Base-by-base conservation (phyloP, 495 filamentous ascomycete genomes). In the Sporormia fimetaria region DNA sequence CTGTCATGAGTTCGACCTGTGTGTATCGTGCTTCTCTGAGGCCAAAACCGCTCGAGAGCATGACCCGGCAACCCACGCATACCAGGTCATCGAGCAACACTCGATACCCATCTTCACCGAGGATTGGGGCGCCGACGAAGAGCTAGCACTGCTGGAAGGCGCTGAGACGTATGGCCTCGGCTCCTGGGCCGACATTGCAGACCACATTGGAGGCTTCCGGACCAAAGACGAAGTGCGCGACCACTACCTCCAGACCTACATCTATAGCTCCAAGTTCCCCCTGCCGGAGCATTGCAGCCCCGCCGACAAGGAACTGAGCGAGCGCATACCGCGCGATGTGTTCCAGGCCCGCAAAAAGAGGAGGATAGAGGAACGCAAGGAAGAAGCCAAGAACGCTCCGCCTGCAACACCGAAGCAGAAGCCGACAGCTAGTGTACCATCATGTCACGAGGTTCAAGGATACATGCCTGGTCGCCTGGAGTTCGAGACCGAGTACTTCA, bases 401-500 rank as follows among this genome's bases (percentile, higher is more conserved):
- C 80, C 86, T 3, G 71, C 83, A 16, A 81, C 82, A 14, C 87
- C 90, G 9, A 94, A 94, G 62, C 83, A 87, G 57, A 96, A 96
- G 55, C 90, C 90, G 0, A 95, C 87, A 2, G 85, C 87, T 17
- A 86, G 80, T 65, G 83, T 92, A 3, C 90, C 90, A 11, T 74
- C 87, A 20, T 96, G 92, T 58, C 90, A 99, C 61, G 90, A 99
- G 59, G 88, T 99, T 20, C 83, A 92, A 57, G 90, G 90, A 3
- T 99, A 93, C 61, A 99, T 99, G 90, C 90, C 90, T 2, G 90
- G 92, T 24, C 84, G 90, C 14, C 63, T 99, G 42, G 90, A 99
- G 57, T 99, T 96, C 54, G 90, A 99, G 68, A 93, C 83, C 0
- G 90, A 99, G 54, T 94, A 88, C 59, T 78, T 87, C 54, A 96